Percentiles rank a stretch among this genome's conserved stretches.
Conservation (phyloP, 2,329 filamentous ascomycete genomes). For the Akanthomyces dipterigenus region DNA sequence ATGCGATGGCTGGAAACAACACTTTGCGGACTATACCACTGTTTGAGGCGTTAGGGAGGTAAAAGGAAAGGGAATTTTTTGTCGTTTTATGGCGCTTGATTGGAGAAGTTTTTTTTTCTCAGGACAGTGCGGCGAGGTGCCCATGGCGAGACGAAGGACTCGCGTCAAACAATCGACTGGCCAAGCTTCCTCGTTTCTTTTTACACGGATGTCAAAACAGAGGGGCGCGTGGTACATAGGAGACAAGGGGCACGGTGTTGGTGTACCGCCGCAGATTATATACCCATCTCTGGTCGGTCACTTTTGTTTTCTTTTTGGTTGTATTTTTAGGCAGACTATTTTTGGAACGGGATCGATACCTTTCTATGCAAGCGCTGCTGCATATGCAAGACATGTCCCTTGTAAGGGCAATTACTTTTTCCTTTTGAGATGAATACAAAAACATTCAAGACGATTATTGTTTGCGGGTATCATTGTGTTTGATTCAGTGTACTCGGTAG, state of each 20-base stretch:
- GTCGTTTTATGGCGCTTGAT: constrained; percentile 5
- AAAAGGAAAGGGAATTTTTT: not conserved
- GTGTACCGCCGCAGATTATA: not conserved
- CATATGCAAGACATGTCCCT: not conserved
- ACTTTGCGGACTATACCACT: constrained; percentile 9
- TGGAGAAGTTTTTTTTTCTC: not conserved
- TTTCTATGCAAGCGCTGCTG: not conserved
- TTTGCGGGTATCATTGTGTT: not conserved
- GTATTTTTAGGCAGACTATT: constrained; percentile 14
- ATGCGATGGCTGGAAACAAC: constrained; percentile 5
- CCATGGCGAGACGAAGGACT: not conserved
- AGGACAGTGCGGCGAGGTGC: not conserved
- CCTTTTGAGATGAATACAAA: not conserved
- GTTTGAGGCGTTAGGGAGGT: constrained; percentile 1
- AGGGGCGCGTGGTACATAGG: not conserved
- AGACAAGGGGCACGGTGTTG: not conserved
- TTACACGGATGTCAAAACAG: not conserved
- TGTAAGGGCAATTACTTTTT: not conserved
- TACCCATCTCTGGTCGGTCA: not conserved
- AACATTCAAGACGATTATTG: not conserved
- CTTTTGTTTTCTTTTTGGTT: constrained; percentile 10
- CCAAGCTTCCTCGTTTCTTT: not conserved
- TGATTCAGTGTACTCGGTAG: not conserved
- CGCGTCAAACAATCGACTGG: not conserved
- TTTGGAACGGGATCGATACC: not conserved